These are phyloP conservation scores for Artemisia tridentata DNA, from an alignment of 129 eudicot species.

Conservation along the genomic window DNA sequence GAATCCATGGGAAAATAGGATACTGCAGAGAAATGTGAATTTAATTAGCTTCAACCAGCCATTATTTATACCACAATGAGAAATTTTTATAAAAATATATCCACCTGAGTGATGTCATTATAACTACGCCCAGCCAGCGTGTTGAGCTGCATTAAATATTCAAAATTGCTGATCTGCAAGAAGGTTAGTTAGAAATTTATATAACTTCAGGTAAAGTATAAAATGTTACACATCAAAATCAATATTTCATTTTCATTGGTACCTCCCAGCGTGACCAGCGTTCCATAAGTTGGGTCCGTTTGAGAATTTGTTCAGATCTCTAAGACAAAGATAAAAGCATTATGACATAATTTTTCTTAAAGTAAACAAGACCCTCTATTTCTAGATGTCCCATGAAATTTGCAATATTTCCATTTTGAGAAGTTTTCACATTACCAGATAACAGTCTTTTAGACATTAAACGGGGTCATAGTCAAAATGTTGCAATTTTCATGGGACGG, in stretches of 20 bases:
- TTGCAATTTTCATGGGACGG: slow-evolving; percentile 5
- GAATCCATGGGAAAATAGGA: slow-evolving; percentile 96
- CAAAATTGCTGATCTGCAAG: slow-evolving; percentile 96
- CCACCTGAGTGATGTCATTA: slow-evolving; percentile 91
- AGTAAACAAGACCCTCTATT: slow-evolving; percentile 16
- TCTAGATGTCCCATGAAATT: neutral
- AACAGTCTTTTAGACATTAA: slow-evolving; percentile 1
- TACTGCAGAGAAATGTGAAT: slow-evolving; percentile 55
- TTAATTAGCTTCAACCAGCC: slow-evolving; percentile 20
- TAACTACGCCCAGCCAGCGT: slow-evolving; percentile 97
- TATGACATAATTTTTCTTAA: slow-evolving; percentile 9
- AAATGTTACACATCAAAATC: neutral
- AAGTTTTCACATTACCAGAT: slow-evolving; percentile 11
- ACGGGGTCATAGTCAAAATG: neutral
- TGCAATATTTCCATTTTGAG: neutral
- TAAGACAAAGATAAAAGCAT: slow-evolving; percentile 32
- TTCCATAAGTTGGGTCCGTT: slow-evolving; percentile 90
- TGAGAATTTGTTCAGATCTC: slow-evolving; percentile 93
- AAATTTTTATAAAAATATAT: neutral
- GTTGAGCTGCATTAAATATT: slow-evolving; percentile 93
- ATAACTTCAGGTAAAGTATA: neutral
- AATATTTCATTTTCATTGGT: slow-evolving; percentile 15
- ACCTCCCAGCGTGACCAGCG: slow-evolving; percentile 99
- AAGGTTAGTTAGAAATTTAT: slow-evolving; percentile 11
- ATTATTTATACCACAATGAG: slow-evolving; percentile 8